phyloP scores from a whole-genome alignment of 129 eudicot genomes.

The Silybum marianum region DNA sequence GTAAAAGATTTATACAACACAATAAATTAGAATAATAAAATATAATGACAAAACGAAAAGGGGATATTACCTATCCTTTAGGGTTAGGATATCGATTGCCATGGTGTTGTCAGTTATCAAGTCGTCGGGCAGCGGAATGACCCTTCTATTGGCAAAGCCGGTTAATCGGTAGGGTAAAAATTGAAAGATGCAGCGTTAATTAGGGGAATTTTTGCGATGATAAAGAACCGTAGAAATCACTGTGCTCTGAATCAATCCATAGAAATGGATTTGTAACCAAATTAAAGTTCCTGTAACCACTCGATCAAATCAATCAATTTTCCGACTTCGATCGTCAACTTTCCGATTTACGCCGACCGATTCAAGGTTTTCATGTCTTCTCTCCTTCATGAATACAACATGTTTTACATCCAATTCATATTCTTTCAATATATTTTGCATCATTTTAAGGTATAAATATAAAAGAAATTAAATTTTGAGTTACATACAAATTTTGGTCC shows the following conservation, averaged over 20 bases:
- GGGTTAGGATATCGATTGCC: constrained; percentile 58
- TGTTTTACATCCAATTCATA: neutral
- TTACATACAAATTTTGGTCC: no score
- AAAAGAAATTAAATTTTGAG: no score
- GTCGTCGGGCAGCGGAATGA: neutral
- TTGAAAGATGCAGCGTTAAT: constrained; percentile 4
- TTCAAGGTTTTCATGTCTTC: neutral
- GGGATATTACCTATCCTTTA: constrained; percentile 47
- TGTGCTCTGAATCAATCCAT: neutral
- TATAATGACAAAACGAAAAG: neutral
- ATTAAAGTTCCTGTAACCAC: neutral
- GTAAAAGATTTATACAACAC: neutral
- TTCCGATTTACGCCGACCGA: neutral
- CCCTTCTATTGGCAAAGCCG: neutral
- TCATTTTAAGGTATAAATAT: neutral
- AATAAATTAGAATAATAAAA: neutral
- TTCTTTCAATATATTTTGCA: neutral
- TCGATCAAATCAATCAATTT: constrained; percentile 4
- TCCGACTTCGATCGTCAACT: neutral
- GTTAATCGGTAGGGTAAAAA: neutral
- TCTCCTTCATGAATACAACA: neutral
- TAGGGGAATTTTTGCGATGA: neutral
- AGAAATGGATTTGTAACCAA: neutral
- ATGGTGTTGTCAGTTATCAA: constrained; percentile 32
- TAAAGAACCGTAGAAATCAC: neutral